These are phyloP conservation scores for Coniferiporia sulphurascens DNA, from an alignment of 1,284 basidiomycete species.

Conservation along the genomic window DNA sequence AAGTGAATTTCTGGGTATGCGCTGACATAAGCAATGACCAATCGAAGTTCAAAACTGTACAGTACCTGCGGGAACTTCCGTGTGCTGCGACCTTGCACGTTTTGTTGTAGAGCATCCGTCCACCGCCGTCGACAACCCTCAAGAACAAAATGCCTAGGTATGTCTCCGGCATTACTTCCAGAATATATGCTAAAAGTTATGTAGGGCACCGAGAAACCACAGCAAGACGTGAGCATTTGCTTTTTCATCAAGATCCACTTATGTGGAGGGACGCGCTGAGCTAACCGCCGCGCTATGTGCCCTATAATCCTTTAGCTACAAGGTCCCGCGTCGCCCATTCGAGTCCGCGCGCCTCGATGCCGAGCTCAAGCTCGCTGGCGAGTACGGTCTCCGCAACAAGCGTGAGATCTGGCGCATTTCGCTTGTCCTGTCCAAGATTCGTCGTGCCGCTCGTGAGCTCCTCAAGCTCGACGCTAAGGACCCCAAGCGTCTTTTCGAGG, in stretches of 20 bases:
- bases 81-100: neutral
- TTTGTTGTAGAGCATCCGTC: conserved; percentile 1
- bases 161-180: conserved; percentile 23
- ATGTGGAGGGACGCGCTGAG: conserved; percentile 59
- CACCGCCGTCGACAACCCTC: conserved; percentile 32
- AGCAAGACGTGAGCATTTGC: conserved; percentile 78
- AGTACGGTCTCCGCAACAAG: conserved; percentile 99
- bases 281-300: conserved; percentile 57
- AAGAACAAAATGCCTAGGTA: conserved; percentile 79
- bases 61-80: conserved; percentile 6
- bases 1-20: conserved; percentile 1
- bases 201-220: conserved; percentile 84
- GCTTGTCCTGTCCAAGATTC: conserved; percentile 98
- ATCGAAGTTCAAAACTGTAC: conserved; percentile 16
- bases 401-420: conserved; percentile 99
- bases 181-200: conserved; percentile 33
- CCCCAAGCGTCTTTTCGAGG: conserved; percentile 99
- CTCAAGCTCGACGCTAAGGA: conserved; percentile 99
- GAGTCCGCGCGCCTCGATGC: conserved; percentile 98
- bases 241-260: conserved; percentile 59
- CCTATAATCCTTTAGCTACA: conserved; percentile 69
- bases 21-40: neutral
- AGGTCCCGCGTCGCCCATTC: conserved; percentile 97
- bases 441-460: conserved; percentile 99
- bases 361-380: conserved; percentile 99